These are phyloP conservation scores for Crotalaria pallida DNA, from an alignment of 306 rosid genomes.

Conservation along the genomic window DNA sequence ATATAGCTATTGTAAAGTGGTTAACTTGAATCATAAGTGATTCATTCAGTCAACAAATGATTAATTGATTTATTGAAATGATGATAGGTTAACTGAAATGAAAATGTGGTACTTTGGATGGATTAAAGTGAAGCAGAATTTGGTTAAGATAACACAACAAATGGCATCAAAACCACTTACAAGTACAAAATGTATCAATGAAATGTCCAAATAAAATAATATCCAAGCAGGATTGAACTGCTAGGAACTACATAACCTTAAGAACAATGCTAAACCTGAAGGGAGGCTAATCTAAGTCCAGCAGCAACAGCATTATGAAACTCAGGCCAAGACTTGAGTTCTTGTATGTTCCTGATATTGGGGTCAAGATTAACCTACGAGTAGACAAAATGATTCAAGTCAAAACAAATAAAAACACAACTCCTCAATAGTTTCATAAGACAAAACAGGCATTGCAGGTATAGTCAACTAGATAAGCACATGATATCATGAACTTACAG, in stretches of 20 bases:
- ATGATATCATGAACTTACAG: constrained; percentile 57
- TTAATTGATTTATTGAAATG: constrained; percentile 7
- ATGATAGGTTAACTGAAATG: not conserved
- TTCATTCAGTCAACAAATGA: not conserved
- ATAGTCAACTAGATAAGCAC: constrained; percentile 18
- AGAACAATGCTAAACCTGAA: constrained; percentile 56
- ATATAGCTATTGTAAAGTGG: not conserved
- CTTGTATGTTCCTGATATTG: constrained; percentile 76
- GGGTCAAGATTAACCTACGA: constrained; percentile 88
- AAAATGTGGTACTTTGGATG: not conserved
- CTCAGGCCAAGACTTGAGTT: constrained; percentile 93
- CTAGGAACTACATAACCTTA: constrained; percentile 5
- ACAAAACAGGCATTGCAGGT: constrained; percentile 7
- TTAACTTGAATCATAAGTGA: not conserved
- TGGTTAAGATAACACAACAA: not conserved
- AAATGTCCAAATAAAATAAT: not conserved
- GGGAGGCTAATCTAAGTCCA: constrained; percentile 93
- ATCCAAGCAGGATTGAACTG: not conserved
- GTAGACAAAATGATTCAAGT: constrained; percentile 6
- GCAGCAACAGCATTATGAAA: constrained; percentile 98
- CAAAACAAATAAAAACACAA: constrained; percentile 18
- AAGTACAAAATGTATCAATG: not conserved
- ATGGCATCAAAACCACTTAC: not conserved
- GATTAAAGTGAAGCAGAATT: not conserved
- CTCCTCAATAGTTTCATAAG: not conserved